Conservation (phyloP, 139 green algal genomes). For the Tetratostichococcus sp. region DNA sequence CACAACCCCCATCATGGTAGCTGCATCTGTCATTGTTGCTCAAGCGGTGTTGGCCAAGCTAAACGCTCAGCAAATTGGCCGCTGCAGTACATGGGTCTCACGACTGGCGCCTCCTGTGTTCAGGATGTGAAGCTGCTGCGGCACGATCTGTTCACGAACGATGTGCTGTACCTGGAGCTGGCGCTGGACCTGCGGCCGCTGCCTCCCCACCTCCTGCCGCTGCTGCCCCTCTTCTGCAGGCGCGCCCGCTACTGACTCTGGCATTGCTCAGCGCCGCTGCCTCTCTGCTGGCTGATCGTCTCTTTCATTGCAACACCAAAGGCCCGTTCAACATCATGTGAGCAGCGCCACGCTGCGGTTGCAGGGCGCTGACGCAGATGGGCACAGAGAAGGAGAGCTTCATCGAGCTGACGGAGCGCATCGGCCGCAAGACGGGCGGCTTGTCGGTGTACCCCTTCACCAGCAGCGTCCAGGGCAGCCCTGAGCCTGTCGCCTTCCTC, state of each 20-base stretch:
- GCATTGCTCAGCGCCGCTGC: no score
- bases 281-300: no score
- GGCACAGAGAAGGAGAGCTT: slow-evolving; percentile 85
- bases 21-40: no score
- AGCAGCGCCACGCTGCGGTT: no score
- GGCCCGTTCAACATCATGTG: no score
- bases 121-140: slow-evolving; percentile 71
- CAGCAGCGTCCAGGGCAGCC: slow-evolving; percentile 40
- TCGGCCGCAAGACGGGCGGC: slow-evolving; percentile 95
- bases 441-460: slow-evolving; percentile 86
- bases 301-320: no score
- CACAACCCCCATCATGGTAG: no score
- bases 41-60: no score
- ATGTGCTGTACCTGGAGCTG: slow-evolving; percentile 95
- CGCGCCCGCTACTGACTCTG: slow-evolving; percentile 38
- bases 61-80: no score
- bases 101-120: no score
- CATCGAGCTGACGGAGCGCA: slow-evolving; percentile 92
- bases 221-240: slow-evolving; percentile 96
- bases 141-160: slow-evolving; percentile 98
- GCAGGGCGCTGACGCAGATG: slow-evolving; percentile 77
- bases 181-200: slow-evolving; percentile 61
- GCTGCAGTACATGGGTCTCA: no score
- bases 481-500: slow-evolving; percentile 71
- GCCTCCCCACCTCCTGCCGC: slow-evolving; percentile 79